Conservation (phyloP, 2,329 filamentous ascomycete species). For the Xylariaceae sp. region DNA sequence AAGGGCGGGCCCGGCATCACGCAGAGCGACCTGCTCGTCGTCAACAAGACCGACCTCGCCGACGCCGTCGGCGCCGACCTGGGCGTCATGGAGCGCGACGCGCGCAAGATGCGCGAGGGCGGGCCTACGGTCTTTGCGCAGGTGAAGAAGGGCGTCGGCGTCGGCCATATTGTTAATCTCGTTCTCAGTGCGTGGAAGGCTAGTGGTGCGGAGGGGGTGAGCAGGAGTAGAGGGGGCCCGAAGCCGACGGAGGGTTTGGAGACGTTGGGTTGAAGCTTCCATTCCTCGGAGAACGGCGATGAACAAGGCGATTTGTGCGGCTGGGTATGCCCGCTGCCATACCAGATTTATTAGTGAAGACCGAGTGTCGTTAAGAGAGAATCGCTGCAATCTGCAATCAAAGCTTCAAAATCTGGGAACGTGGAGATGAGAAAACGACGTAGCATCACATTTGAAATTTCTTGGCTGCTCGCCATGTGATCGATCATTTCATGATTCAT, state of each 20-base stretch:
- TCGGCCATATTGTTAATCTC: slow-evolving; percentile 82
- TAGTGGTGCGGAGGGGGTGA: slow-evolving; percentile 69
- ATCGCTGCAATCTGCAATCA: no score
- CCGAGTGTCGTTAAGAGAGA: no score
- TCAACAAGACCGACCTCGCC: slow-evolving; percentile 96
- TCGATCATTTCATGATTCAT: slow-evolving; percentile 17
- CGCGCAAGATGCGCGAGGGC: slow-evolving; percentile 89
- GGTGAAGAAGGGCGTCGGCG: slow-evolving; percentile 85
- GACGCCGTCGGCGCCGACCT: slow-evolving; percentile 87
- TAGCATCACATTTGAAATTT: no score
- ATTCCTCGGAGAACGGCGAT: background rate
- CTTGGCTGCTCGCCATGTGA: background rate
- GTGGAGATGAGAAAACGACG: no score
- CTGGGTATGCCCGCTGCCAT: no score
- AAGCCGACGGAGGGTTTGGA: slow-evolving; percentile 54
- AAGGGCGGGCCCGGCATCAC: slow-evolving; percentile 98
- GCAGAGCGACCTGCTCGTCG: slow-evolving; percentile 85
- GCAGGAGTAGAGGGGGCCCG: slow-evolving; percentile 52
- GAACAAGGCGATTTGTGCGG: background rate
- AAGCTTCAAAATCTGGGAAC: no score
- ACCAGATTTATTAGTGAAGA: no score
- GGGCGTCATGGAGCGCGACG: slow-evolving; percentile 89
- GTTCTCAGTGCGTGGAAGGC: slow-evolving; percentile 90
- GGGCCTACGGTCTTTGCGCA: slow-evolving; percentile 94
- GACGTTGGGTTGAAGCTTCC: slow-evolving; percentile 31